phyloP scores from a whole-genome alignment of 352 stramenopile genomes.

The Stramenopiles sp. region DNA sequence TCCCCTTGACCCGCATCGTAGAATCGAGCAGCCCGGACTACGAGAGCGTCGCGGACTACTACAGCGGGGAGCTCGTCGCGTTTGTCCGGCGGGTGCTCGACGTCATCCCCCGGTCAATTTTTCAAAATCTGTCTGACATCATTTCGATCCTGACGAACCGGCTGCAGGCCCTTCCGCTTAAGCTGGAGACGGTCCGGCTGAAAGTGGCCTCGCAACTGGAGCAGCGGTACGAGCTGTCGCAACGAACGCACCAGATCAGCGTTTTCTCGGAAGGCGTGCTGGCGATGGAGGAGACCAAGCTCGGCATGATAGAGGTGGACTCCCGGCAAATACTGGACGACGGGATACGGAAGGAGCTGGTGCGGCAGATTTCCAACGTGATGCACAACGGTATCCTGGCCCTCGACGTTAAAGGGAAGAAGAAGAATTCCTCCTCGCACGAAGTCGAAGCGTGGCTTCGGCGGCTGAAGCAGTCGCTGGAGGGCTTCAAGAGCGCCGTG shows the following conservation, averaged over 20 bases:
- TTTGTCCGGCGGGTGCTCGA: slow-evolving; percentile 81
- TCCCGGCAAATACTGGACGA: slow-evolving; percentile 74
- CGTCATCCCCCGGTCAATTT: slow-evolving; percentile 77
- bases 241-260: slow-evolving; percentile 76
- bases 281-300: slow-evolving; percentile 74
- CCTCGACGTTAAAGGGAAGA: too few relatives aligned
- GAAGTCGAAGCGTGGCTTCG: slow-evolving; percentile 59
- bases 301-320: slow-evolving; percentile 79
- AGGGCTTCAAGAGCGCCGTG: slow-evolving; percentile 67
- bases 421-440: slow-evolving; percentile 29
- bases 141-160: slow-evolving; percentile 69
- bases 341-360: slow-evolving; percentile 73
- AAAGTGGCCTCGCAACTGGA: slow-evolving; percentile 72
- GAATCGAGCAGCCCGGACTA: slow-evolving; percentile 71
- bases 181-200: slow-evolving; percentile 70
- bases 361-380: slow-evolving; percentile 41
- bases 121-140: slow-evolving; percentile 73
- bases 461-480: slow-evolving; percentile 50
- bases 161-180: slow-evolving; percentile 65
- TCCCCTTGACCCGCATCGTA: slow-evolving; percentile 69
- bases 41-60: slow-evolving; percentile 74
- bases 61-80: slow-evolving; percentile 71
- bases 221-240: slow-evolving; percentile 66
- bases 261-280: slow-evolving; percentile 84
- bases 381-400: slow-evolving; percentile 25